phyloP scores from a whole-genome alignment of 2,329 filamentous ascomycete species.

The Colletotrichum musae region DNA sequence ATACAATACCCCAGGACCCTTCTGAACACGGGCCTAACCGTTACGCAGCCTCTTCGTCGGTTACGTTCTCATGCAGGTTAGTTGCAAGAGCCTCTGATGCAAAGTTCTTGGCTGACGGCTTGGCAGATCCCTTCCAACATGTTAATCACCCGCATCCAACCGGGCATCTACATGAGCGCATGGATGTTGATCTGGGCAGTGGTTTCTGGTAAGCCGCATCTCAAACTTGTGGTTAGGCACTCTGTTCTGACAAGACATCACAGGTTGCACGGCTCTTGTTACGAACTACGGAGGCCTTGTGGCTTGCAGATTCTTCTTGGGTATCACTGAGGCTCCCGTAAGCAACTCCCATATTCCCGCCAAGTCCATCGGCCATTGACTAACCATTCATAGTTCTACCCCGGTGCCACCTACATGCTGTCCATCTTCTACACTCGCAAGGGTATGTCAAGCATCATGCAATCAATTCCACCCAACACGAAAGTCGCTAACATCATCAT shows the following conservation, averaged over 20 bases:
- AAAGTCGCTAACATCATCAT: neutral
- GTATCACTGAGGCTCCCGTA: slow-evolving; percentile 56
- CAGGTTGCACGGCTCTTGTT: slow-evolving; percentile 54
- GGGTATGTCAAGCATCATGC: slow-evolving; percentile 39
- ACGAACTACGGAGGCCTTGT: slow-evolving; percentile 53
- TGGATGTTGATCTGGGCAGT: slow-evolving; percentile 60
- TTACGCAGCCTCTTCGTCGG: slow-evolving; percentile 51
- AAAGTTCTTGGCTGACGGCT: neutral
- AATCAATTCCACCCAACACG: neutral
- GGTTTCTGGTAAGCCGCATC: slow-evolving; percentile 48
- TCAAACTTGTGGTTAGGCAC: rapidly evolving
- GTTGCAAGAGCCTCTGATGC: slow-evolving; percentile 14
- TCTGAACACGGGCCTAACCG: neutral
- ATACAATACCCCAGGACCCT: slow-evolving; percentile 18
- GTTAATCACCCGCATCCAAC: slow-evolving; percentile 58
- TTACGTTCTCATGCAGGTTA: slow-evolving; percentile 58
- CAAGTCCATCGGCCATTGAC: neutral
- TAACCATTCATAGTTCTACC: slow-evolving; percentile 50
- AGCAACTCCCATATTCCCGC: neutral
- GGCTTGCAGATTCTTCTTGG: slow-evolving; percentile 55
- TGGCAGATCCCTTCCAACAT: slow-evolving; percentile 55
- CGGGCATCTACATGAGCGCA: slow-evolving; percentile 57
- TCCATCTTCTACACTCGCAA: slow-evolving; percentile 53
- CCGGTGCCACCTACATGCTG: slow-evolving; percentile 54
- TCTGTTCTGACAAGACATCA: neutral